phyloP scores from a whole-genome alignment of 2,329 filamentous ascomycete species.

The Helotiales sp. region DNA sequence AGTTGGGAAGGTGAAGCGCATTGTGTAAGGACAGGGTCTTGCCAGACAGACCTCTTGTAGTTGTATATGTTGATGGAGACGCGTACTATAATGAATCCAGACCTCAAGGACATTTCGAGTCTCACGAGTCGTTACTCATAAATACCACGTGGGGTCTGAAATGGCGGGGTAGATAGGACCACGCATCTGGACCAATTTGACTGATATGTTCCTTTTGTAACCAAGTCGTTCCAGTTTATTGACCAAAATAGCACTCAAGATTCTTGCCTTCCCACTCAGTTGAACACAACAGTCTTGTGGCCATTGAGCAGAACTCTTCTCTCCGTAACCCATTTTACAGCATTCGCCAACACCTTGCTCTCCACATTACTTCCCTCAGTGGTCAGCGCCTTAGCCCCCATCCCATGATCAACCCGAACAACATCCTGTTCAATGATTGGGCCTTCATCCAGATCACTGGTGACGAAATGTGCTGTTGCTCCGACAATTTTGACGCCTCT shows the following conservation, averaged over 20 bases:
- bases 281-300: slow-evolving; percentile 77
- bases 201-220: neutral
- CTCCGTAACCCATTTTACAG: slow-evolving; percentile 84
- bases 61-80: too few relatives aligned
- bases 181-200: neutral
- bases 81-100: too few relatives aligned
- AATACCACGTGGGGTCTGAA: too few relatives aligned
- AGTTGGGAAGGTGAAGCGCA: too few relatives aligned
- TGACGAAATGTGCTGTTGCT: slow-evolving; percentile 84
- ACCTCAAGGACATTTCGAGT: too few relatives aligned
- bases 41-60: too few relatives aligned
- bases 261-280: slow-evolving; percentile 13
- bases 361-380: slow-evolving; percentile 83
- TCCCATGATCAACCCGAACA: slow-evolving; percentile 71
- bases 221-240: too few relatives aligned
- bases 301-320: slow-evolving; percentile 76
- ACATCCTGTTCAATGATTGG: slow-evolving; percentile 88
- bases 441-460: slow-evolving; percentile 80
- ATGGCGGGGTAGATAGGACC: neutral
- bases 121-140: neutral
- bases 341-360: slow-evolving; percentile 77
- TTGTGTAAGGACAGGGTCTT: too few relatives aligned
- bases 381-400: slow-evolving; percentile 74
- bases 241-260: neutral
- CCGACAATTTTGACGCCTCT: slow-evolving; percentile 87